These are phyloP conservation scores for Fusarium heterosporum DNA, from an alignment of 2,329 filamentous ascomycete species.

Conservation along the genomic window DNA sequence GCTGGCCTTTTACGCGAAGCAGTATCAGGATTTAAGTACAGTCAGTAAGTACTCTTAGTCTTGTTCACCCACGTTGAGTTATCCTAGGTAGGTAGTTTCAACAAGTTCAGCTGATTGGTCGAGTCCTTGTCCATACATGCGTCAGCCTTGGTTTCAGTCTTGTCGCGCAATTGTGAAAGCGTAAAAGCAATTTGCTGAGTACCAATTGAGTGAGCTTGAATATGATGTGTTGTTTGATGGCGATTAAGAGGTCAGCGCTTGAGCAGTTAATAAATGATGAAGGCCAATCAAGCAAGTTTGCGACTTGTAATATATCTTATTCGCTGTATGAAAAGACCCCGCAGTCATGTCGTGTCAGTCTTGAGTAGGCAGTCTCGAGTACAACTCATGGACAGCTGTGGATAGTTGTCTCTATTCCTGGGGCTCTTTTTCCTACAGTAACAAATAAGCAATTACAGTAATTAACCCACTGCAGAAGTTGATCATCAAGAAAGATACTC, in stretches of 20 bases:
- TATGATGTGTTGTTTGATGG: neutral
- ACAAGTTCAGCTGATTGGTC: slow-evolving; percentile 10
- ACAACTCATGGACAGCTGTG: too few species aligned
- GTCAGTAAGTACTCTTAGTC: neutral
- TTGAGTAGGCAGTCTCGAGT: neutral
- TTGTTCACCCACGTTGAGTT: neutral
- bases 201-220: neutral
- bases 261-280: neutral
- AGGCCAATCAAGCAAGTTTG: slow-evolving; percentile 9
- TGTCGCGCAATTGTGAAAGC: neutral
- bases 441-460: neutral
- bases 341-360: slow-evolving; percentile 30
- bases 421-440: neutral
- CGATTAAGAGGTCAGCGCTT: neutral
- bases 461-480: neutral
- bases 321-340: slow-evolving; percentile 23
- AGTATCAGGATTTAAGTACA: too few species aligned
- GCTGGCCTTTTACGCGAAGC: too few species aligned
- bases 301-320: slow-evolving; percentile 1
- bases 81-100: neutral
- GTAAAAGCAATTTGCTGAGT: slow-evolving; percentile 11
- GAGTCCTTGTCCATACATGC: neutral
- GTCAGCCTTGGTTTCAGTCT: slow-evolving; percentile 15
- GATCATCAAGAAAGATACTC: neutral
- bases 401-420: neutral